Conservation (phyloP, 345 rosid genomes). For the Hibiscus syriacus region DNA sequence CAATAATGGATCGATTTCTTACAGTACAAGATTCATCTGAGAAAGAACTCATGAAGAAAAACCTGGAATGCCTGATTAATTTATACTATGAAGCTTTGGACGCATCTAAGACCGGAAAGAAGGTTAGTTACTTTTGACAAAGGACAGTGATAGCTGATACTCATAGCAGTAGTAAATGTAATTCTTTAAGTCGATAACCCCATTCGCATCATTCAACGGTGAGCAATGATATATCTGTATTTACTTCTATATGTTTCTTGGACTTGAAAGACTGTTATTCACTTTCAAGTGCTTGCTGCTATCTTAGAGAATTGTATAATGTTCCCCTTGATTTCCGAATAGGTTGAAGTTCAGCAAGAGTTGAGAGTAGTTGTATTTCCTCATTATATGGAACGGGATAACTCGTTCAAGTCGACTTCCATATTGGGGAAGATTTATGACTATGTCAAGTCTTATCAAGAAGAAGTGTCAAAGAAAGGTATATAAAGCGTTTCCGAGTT, state of each 20-base stretch:
- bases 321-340: neutral
- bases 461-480: constrained; percentile 24
- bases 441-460: constrained; percentile 24
- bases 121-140: constrained; percentile 23
- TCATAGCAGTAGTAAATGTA: neutral
- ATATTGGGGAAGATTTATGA: constrained; percentile 61
- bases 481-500: neutral
- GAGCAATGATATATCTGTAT: too few species aligned
- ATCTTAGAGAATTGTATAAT: neutral
- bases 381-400: constrained; percentile 43
- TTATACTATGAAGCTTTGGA: constrained; percentile 76
- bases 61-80: constrained; percentile 35
- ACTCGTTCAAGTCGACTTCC: constrained; percentile 44
- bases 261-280: neutral
- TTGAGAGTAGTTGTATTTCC: constrained; percentile 47
- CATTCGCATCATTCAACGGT: neutral
- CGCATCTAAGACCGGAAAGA: constrained; percentile 49
- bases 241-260: neutral
- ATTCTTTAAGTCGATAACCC: neutral
- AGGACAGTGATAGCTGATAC: neutral
- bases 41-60: constrained; percentile 30
- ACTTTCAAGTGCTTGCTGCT: neutral
- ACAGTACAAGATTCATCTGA: constrained; percentile 33
- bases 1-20: constrained; percentile 68
- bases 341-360: constrained; percentile 41